Percentiles rank a stretch among this genome's conserved stretches.
Evolutionary conservation across 1,284 basidiomycete species (phyloP).

Genomic region (Ceratobasidium sp.): DNA sequence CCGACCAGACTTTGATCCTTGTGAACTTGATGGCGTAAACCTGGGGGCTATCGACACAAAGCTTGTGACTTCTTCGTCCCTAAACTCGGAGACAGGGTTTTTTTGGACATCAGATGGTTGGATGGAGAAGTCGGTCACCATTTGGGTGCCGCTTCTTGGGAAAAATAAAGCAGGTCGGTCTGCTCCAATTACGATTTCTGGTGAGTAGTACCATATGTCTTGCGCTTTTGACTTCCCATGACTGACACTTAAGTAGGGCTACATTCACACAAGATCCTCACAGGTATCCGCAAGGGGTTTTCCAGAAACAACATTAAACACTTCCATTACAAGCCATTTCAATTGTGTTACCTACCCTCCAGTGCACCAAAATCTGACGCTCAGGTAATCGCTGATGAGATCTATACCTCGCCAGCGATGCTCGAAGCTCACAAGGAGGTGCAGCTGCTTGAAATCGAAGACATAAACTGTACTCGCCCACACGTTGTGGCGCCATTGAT

Average conservation of each 20-base stretch:
- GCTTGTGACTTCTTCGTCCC: neutral
- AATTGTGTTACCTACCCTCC: conserved; percentile 2
- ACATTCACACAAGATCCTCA: conserved; percentile 5
- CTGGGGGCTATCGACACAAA: neutral
- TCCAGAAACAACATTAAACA: neutral
- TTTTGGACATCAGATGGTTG: conserved; percentile 17
- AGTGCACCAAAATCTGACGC: neutral
- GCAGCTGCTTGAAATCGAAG: conserved; percentile 16
- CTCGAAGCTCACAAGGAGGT: conserved; percentile 15
- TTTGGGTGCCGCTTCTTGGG: conserved; percentile 5
- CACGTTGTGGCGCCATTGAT: conserved; percentile 49
- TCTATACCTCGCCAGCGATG: conserved; percentile 13
- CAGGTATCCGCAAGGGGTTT: neutral
- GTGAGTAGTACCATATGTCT: neutral
- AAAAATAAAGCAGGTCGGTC: neutral
- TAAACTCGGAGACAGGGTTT: neutral
- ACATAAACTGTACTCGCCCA: conserved; percentile 48
- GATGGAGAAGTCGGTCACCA: conserved; percentile 1
- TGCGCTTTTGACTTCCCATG: neutral
- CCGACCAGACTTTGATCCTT: neutral
- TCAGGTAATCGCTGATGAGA: neutral
- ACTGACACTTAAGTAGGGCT: neutral
- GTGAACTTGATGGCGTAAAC: neutral
- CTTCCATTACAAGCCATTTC: conserved; percentile 23
- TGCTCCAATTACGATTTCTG: neutral